These are phyloP conservation scores for Solanum appendiculatum DNA, from an alignment of 257 asterid genomes.

Conservation along the genomic window DNA sequence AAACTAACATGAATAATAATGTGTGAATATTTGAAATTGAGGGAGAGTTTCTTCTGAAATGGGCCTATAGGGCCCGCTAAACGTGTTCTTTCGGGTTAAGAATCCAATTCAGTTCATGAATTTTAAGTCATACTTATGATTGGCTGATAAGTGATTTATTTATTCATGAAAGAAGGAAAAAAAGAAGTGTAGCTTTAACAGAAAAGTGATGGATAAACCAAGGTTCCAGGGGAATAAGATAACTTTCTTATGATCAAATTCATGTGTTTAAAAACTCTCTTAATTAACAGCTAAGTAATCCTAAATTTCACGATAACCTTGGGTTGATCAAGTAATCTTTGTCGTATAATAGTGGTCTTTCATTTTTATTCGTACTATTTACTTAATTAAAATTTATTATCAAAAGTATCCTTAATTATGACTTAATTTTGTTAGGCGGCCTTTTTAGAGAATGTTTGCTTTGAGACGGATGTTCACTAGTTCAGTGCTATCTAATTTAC, in stretches of 20 bases:
- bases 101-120: conserved; percentile 1
- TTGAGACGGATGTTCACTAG: not conserved
- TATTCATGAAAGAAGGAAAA: not conserved
- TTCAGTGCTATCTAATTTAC: not conserved
- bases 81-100: conserved; percentile 25
- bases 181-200: not conserved
- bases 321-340: not conserved
- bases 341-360: not conserved
- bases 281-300: not conserved
- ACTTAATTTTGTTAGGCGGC: not conserved
- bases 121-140: not conserved
- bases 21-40: not conserved
- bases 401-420: no score
- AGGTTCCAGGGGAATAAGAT: not conserved
- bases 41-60: not conserved
- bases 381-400: no score
- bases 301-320: not conserved
- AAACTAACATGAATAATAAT: not conserved
- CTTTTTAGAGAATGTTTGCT: not conserved
- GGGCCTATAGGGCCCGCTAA: conserved; percentile 23
- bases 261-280: not conserved
- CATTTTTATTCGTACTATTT: not conserved
- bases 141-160: not conserved
- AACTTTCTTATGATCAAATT: not conserved
- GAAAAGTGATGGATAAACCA: not conserved